Conservation (phyloP, 345 rosid genomes). For the Clausena lansium region DNA sequence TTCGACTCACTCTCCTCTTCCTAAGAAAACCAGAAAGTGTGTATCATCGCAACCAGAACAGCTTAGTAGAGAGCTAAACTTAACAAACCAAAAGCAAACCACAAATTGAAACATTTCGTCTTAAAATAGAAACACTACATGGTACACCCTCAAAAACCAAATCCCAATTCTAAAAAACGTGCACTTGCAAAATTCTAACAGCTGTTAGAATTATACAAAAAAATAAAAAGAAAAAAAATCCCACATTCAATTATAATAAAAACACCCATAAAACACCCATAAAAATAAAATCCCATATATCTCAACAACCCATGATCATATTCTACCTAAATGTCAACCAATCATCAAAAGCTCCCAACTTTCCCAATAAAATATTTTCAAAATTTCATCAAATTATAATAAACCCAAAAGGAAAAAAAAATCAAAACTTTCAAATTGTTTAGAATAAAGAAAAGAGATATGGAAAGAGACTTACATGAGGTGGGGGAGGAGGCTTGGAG, state of each 20-base stretch:
- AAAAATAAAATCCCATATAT: background rate
- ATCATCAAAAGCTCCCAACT: background rate
- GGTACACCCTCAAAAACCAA: background rate
- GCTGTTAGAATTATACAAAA: background rate
- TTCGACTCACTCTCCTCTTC: slow-evolving; percentile 47
- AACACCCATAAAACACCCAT: background rate
- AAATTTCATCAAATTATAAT: background rate
- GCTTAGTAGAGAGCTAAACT: background rate
- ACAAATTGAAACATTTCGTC: background rate
- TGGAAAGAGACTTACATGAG: slow-evolving; percentile 29
- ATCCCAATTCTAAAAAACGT: background rate
- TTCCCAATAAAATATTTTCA: background rate
- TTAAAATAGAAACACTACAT: background rate
- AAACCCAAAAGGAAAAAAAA: background rate
- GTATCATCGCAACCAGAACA: background rate
- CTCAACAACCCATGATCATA: background rate
- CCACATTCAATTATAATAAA: background rate
- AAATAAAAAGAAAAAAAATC: background rate
- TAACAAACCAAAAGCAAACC: background rate
- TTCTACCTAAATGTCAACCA: background rate
- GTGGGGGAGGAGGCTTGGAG: slow-evolving; percentile 33
- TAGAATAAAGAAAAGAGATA: slow-evolving; percentile 2
- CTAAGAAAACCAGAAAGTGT: slow-evolving; percentile 24
- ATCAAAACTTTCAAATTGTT: background rate
- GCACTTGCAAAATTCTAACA: background rate